Evolutionary conservation across 2,329 filamentous ascomycete genomes (phyloP).

Genomic region (Beauveria sp.): DNA sequence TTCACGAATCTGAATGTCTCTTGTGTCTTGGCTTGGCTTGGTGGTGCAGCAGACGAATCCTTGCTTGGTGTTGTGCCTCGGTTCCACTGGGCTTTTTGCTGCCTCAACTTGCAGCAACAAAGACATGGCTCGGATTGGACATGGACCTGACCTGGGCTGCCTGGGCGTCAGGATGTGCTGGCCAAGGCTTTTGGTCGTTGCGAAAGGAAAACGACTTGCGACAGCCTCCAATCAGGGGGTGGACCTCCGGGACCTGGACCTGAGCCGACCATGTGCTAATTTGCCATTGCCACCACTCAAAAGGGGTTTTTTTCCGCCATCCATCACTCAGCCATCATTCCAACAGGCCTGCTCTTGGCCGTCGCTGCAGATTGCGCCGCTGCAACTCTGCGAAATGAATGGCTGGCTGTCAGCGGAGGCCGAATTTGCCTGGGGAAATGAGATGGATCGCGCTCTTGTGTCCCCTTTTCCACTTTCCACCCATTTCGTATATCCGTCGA

Average conservation of each 20-base stretch:
- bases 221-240: background rate
- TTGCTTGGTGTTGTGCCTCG: conserved; percentile 5
- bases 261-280: background rate
- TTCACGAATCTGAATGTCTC: background rate
- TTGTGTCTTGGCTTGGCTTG: no score
- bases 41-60: background rate
- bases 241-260: background rate
- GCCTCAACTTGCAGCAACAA: background rate
- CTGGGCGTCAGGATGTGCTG: background rate
- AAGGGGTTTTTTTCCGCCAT: background rate
- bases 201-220: no score
- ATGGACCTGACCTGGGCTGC: no score
- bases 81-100: background rate
- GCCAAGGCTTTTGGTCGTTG: background rate
- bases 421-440: conserved; percentile 9
- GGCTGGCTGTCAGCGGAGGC: background rate
- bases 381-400: conserved; percentile 8
- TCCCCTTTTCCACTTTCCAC: background rate
- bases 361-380: conserved; percentile 6
- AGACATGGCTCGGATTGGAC: background rate
- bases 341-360: background rate
- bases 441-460: conserved; percentile 7
- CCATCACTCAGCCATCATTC: no score
- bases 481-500: background rate
- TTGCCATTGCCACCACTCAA: conserved; percentile 4